Evolutionary conservation across 257 asterid species (phyloP), one percentile per base, ranked within the genome.

Genomic region (Lavandula angustifolia): DNA sequence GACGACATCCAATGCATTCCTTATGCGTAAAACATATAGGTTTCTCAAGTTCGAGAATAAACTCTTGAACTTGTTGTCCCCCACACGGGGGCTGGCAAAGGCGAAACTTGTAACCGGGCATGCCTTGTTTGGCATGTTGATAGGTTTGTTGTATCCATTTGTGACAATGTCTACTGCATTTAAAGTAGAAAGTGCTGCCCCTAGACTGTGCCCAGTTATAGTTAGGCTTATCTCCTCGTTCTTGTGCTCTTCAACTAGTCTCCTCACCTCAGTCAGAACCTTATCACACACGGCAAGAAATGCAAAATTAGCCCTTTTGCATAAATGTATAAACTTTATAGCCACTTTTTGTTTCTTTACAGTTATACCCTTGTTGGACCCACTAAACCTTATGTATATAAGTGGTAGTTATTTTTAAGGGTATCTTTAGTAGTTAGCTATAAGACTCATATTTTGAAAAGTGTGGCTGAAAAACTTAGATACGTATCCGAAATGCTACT

Each of bases 141-240:
- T 43, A 0, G 95, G 77, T 17, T 60, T 75, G 75, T 87, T 88
- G 82, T 76, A 73, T 1, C 80, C 78, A 14, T 88, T 92, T 42
- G 42, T 22, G 0, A 80, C 82, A 29, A 92, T 87, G 74, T 92
- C 96, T 0, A 71, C 76, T 10, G 92, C 96, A 29, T 78, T 88
- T 27, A 92, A 55, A 16, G 95, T 88, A 3, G 88, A 78, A 1
- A 88, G 72, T 3, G 95, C 83, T 0, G 95, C 96, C 0, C 98
- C 98, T 34, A 92, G 67, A 69, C 98, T 92, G 68, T 92, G 98
- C 0, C 96, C 98, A 4, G 86, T 74, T 10, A 87, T 62, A 5
- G 89, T 88, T 57, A 89, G 82, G 80, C 96, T 88, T 5, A 79
- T 82, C 16, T 88, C 85, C 42, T 86, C 98, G 7, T 76, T 47